Evolutionary conservation across 129 eudicot species (phyloP).

Genomic region (Flaveria linearis): DNA sequence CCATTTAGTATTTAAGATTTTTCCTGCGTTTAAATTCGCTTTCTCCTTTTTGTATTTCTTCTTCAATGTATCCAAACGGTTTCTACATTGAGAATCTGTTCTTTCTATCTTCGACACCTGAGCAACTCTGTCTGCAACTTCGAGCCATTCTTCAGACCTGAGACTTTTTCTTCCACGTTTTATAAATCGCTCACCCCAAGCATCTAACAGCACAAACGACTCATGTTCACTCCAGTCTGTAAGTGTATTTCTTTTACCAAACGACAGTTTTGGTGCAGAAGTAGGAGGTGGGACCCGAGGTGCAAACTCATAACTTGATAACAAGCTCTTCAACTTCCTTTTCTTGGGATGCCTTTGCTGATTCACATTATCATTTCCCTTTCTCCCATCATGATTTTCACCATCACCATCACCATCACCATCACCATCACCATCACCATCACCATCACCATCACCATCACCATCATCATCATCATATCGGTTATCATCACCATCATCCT

Average conservation of each 20-base stretch:
- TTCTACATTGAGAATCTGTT: conserved; percentile 79
- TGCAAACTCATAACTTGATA: conserved; percentile 77
- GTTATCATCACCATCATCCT: conserved; percentile 34
- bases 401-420: conserved; percentile 30
- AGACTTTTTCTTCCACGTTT: conserved; percentile 81
- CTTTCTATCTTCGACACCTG: conserved; percentile 68
- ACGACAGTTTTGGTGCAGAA: conserved; percentile 47
- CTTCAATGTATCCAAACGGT: conserved; percentile 82
- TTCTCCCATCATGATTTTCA: neutral
- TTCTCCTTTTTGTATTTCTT: conserved; percentile 93
- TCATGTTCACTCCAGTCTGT: conserved; percentile 85
- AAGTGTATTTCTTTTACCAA: conserved; percentile 65
- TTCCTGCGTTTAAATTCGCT: conserved; percentile 28
- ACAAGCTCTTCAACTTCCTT: conserved; percentile 71
- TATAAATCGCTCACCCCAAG: conserved; percentile 86
- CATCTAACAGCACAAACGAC: conserved; percentile 68
- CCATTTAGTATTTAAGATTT: conserved; percentile 52
- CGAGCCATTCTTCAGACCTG: conserved; percentile 82
- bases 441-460: conserved; percentile 35
- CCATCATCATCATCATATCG: neutral
- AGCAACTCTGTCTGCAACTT: conserved; percentile 75
- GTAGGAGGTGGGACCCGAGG: conserved; percentile 70
- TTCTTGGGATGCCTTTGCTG: conserved; percentile 65
- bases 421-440: neutral
- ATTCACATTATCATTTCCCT: conserved; percentile 30